Evolutionary conservation across 176 grass and related monocot species (phyloP), one percentile per base, ranked within the genome.

Genomic region (Cenchrus fungigraminus): DNA sequence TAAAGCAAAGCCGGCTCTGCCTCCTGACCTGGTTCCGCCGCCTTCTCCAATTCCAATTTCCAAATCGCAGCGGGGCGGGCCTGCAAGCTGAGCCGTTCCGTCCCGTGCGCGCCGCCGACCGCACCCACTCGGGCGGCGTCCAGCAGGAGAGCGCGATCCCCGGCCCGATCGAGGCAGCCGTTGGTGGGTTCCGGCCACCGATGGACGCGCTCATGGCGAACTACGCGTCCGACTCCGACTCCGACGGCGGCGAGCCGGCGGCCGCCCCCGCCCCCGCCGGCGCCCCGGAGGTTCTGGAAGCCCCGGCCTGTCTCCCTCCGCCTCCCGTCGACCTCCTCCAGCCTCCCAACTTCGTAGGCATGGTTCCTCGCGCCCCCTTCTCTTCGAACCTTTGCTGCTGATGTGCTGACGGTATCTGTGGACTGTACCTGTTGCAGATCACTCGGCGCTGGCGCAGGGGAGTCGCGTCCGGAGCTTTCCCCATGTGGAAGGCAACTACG

Each of bases 381-480:
- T 79, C 76, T 29, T 83, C 6, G 4, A 71, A 56, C 25, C 8
- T 29, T 62, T 49, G 15, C 61, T 80, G 19, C 15, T 79, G 29
- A 74, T 85, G 43, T 62, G 15, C 12, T 78, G 47, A 76, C 9
- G 65, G 54, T 40, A 25, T 25, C 25, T 25, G 25, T 25, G 25
- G 25, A 25, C 25, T 25, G 25, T 25, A 37, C 25, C 50, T 49
- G 16, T 16, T 95, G 81, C 80, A 98, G 96, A 95, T 98, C 86
- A 80, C 84, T 92, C 91, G 49, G 69, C 81, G 55, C 69, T 87
- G 79, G 19, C 73, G 81, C 87, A 89, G 79, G 91, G 93, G 59
- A 90, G 61, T 80, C 89, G 93, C 77, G 85, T 90, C 79, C 92
- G 96, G 83, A 95, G 85, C n/a, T 98, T 98, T 84, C 96, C 91